Conservation (phyloP, 306 rosid genomes). For the Trifolium dubium region DNA sequence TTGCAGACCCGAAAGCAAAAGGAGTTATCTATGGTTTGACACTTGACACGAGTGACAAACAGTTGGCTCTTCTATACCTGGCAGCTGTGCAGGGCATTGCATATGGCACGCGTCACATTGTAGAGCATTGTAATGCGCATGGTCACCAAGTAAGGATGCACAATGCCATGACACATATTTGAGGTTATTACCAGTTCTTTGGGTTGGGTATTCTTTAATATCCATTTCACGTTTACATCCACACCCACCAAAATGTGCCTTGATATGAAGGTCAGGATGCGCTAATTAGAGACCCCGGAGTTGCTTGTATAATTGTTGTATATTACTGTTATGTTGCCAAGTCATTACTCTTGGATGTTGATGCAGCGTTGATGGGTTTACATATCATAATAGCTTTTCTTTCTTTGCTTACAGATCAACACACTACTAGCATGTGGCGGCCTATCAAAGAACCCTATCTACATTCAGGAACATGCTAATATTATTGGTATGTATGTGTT, state of each 20-base stretch:
- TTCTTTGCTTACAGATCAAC: constrained; percentile 66
- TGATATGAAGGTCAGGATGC: constrained; percentile 14
- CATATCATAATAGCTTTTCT: constrained; percentile 26
- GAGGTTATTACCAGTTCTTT: constrained; percentile 37
- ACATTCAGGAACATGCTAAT: constrained; percentile 94
- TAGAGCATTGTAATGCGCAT: constrained; percentile 90
- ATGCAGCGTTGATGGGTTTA: constrained; percentile 31
- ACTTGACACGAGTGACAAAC: constrained; percentile 83
- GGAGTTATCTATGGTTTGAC: constrained; percentile 89
- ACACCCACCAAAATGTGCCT: constrained; percentile 24
- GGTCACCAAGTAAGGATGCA: constrained; percentile 85
- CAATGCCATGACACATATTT: constrained; percentile 29
- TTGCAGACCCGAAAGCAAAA: constrained; percentile 92
- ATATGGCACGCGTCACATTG: constrained; percentile 95
- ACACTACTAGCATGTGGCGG: constrained; percentile 97
- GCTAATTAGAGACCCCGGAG: constrained; percentile 10
- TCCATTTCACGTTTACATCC: constrained; percentile 14
- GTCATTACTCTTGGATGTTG: constrained; percentile 20
- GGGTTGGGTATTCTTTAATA: constrained; percentile 26
- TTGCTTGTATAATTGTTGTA: constrained; percentile 14
- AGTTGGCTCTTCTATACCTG: constrained; percentile 82
- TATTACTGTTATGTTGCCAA: constrained; percentile 11
- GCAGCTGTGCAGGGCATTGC: constrained; percentile 94
- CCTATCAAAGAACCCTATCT: constrained; percentile 79
- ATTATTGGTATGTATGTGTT: constrained; percentile 75